Evolutionary conservation across 805 yeast genomes (phyloP), one percentile per base, ranked within the genome.

Genomic region (Maudiozyma saulgeensis): DNA sequence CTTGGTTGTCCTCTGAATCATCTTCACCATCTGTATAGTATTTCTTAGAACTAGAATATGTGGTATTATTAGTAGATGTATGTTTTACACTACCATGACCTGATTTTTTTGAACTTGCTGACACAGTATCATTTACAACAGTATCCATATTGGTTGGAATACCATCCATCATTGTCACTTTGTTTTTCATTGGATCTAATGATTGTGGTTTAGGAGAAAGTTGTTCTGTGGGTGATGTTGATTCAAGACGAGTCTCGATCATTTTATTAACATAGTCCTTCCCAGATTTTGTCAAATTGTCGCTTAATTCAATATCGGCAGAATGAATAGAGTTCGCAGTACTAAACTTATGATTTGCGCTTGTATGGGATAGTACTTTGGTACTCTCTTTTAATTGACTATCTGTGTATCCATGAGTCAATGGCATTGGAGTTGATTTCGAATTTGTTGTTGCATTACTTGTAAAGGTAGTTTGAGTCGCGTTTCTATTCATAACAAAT

Each of bases 1-100:
- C 57, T 25, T 16, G 13, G 11, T 35, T 34, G 15, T 18, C 34
- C 8, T 64, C 62, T 7, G 57, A 58, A n/a, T 51, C 56, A 2
- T 63, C 74, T 3, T 61, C 72, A 18, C 68, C 77, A 28, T 68
- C 74, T 4, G 67, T 34, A n/a, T 49, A 45, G 41, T 71, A 76
- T 31, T 68, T 72, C n/a, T 49, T 45, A 44, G 70, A 76, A 26
- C 67, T 70, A 13, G 44, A 28, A 9, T 31, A 15, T n/a, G 12
- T 28, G 4, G 37, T 11, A 26, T 41, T 25, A 23, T 21, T 37
- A 23, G 34, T 34, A 35, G 9, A 15, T n/a, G 26, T 4, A 8
- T 39, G 26, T 7, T 44, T 19, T 2, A 44, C 19, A 37, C 47
- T 44, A 11, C 6, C 23, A 16, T 37, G 18, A 23, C 26, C 23